Evolutionary conservation across 257 asterid species (phyloP), one percentile per base, ranked within the genome.

Genomic region (Primulina eburnea): DNA sequence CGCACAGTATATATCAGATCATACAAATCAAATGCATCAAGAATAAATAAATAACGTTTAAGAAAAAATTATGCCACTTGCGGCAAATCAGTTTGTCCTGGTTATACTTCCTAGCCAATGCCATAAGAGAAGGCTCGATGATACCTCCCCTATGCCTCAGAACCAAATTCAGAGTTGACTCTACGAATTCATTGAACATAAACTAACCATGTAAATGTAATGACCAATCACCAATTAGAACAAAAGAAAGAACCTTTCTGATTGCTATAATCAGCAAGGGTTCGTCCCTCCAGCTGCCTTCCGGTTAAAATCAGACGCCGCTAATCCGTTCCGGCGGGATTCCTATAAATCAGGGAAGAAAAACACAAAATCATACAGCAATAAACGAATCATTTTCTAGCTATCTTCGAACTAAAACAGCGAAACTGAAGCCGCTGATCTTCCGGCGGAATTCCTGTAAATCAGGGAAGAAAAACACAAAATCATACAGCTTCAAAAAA

Each of bases 281-380:
- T 81, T 20, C 83, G 81, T 28, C 83, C 83, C 71, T 78, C 81
- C 0, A 81, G 78, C 75, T 81, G 79, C 71, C 78, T 81, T 68
- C 85, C 81, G 11, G 82, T 75, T 30, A 81, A 81, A 24, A 81
- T 81, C 76, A 81, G 32, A 6, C 79, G 72, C 79, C 78, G 83
- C 78, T 81, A 82, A 74, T 75, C 26, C 26, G 26, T 24, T 24
- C 85, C 64, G 79, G 82, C 17, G 84, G 82, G 77, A 80, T 40
- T 40, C 17, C 52, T 40, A 12, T 40, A 40, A 40, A 40, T 40
- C 7, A 47, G 20, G 0, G 1, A 34, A 1, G 8, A 5, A 34
- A 34, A 34, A 14, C 26, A 24, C 26, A 24, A 24, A 24, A 24
- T 1, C 26, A 24, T 24, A 24, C 26, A 24, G 26, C 26, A 16